Evolutionary conservation across 139 green algal species (phyloP).

Genomic region (Chlorella sp.): DNA sequence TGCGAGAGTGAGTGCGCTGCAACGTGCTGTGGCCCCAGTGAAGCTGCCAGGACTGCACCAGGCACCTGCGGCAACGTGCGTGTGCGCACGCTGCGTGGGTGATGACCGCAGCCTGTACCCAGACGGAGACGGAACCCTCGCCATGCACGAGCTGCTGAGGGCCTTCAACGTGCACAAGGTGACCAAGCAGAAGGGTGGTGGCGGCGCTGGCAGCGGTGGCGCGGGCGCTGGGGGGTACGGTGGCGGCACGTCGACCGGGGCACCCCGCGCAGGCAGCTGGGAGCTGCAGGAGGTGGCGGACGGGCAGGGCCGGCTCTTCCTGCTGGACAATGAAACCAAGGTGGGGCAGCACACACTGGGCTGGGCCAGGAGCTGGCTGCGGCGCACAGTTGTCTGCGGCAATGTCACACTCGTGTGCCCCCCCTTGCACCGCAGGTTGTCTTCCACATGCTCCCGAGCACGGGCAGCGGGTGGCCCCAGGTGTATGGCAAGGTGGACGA

Average conservation of each 20-base stretch:
- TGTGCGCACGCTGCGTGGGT: no score
- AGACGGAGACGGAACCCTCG: constrained; percentile 18
- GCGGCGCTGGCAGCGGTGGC: not conserved
- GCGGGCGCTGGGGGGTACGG: not conserved
- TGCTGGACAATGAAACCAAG: constrained; percentile 16
- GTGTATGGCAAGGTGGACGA: constrained; percentile 6
- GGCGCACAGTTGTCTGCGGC: constrained; percentile 1
- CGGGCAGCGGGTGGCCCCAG: not conserved
- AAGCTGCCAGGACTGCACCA: no score
- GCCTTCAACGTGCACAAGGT: constrained; percentile 7
- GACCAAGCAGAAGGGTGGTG: not conserved
- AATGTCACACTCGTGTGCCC: not conserved
- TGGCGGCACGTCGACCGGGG: constrained; percentile 5
- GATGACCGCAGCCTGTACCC: constrained; percentile 17
- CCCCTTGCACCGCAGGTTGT: not conserved
- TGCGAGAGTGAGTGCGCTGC: constrained; percentile 19
- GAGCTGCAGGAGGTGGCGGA: constrained; percentile 23
- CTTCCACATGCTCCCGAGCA: not conserved
- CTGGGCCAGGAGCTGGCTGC: not conserved
- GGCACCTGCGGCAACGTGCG: not conserved
- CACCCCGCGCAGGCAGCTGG: no score
- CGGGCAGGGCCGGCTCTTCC: constrained; percentile 3
- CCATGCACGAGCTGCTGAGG: constrained; percentile 14
- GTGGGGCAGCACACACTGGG: not conserved
- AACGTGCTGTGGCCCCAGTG: no score